These are phyloP conservation scores for Aphanomyces stellatus DNA, from an alignment of 352 stramenopile genomes.

Conservation along the genomic window DNA sequence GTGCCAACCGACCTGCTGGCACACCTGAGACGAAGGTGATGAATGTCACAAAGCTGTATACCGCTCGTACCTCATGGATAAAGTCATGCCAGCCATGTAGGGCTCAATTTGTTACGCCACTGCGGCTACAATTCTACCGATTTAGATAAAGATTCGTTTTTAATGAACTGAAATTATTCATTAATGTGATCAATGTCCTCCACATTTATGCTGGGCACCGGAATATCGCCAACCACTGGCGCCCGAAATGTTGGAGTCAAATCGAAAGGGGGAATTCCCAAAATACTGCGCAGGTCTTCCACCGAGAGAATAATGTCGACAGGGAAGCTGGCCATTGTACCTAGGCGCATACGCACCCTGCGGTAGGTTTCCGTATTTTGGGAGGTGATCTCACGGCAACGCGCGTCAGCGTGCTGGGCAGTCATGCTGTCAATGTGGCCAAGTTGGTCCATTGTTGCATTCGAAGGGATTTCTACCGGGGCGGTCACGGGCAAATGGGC, in stretches of 20 bases:
- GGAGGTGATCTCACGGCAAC: not conserved
- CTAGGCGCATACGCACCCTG: not conserved
- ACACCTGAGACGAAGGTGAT: not conserved
- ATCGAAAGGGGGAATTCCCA: not conserved
- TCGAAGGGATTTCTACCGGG: not conserved
- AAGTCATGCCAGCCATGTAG: not conserved
- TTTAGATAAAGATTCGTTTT: not conserved
- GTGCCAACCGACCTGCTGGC: conserved; percentile 17
- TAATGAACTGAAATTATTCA: not conserved
- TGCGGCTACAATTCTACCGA: not conserved
- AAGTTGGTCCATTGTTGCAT: not conserved
- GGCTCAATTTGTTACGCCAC: not conserved
- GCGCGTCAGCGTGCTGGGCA: not conserved
- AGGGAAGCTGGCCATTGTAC: not conserved
- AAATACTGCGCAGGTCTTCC: not conserved
- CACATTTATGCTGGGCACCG: too few relatives aligned
- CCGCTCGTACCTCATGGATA: not conserved
- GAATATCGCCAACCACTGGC: too few relatives aligned
- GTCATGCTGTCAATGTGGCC: not conserved
- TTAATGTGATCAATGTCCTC: not conserved
- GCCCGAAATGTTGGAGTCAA: not conserved
- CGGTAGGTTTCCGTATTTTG: not conserved
- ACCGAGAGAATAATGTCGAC: not conserved
- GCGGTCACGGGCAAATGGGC: not conserved
- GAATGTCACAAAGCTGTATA: too few relatives aligned